phyloP scores from a whole-genome alignment of 1,284 basidiomycete genomes.

The Cutaneotrichosporon dermatis region DNA sequence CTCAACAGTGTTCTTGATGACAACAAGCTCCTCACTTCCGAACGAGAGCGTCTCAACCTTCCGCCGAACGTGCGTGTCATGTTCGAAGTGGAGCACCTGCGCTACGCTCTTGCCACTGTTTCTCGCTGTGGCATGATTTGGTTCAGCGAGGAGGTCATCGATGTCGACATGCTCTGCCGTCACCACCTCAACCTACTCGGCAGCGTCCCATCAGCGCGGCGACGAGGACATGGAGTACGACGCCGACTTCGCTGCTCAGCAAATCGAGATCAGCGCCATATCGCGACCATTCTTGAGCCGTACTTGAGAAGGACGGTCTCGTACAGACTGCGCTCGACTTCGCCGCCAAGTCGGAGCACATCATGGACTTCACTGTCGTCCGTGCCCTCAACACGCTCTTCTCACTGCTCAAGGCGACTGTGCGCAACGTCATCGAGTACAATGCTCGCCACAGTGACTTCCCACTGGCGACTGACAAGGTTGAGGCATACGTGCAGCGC shows the following conservation, averaged over 20 bases:
- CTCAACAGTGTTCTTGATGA: constrained; percentile 99
- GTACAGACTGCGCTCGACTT: constrained; percentile 73
- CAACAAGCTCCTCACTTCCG: constrained; percentile 97
- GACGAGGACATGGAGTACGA: constrained; percentile 75
- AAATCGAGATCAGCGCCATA: constrained; percentile 71
- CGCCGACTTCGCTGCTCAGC: constrained; percentile 47
- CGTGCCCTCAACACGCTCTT: constrained; percentile 94
- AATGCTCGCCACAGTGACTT: constrained; percentile 94
- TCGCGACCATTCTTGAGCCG: constrained; percentile 70
- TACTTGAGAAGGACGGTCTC: constrained; percentile 80
- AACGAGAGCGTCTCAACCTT: constrained; percentile 95
- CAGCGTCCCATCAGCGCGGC: constrained; percentile 79
- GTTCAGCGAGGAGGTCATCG: constrained; percentile 96
- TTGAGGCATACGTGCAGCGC: constrained; percentile 86
- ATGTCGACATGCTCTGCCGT: constrained; percentile 83
- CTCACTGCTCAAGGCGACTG: constrained; percentile 94
- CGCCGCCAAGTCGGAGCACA: constrained; percentile 81
- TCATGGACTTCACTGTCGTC: constrained; percentile 95
- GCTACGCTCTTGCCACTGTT: constrained; percentile 95
- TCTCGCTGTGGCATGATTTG: constrained; percentile 99
- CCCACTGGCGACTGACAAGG: constrained; percentile 73
- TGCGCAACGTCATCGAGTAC: constrained; percentile 90
- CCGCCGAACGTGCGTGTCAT: constrained; percentile 97
- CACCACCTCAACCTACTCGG: constrained; percentile 80
- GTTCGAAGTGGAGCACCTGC: constrained; percentile 98